These are phyloP conservation scores for Monosporascus sp. DNA, from an alignment of 2,329 filamentous ascomycete genomes.

Conservation along the genomic window DNA sequence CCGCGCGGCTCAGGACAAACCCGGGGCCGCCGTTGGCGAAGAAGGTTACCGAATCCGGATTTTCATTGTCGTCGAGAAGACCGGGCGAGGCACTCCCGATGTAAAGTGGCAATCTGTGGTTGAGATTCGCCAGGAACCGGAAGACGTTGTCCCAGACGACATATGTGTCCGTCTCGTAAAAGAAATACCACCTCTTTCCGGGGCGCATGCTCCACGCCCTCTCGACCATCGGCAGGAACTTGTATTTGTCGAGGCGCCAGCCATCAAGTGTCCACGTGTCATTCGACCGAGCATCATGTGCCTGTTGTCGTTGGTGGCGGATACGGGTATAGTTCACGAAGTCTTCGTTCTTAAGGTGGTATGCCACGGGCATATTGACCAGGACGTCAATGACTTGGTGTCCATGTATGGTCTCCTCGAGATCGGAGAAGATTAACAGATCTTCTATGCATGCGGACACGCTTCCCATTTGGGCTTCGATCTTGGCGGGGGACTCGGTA, in stretches of 20 bases:
- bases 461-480: conserved; percentile 44
- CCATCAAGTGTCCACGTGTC: conserved; percentile 31
- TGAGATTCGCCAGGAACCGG: conserved; percentile 43
- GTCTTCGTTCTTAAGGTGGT: conserved; percentile 29
- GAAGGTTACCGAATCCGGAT: conserved; percentile 25
- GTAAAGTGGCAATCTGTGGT: conserved; percentile 40
- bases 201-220: conserved; percentile 42
- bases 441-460: conserved; percentile 46
- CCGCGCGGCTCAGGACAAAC: conserved; percentile 40
- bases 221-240: conserved; percentile 52
- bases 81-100: conserved; percentile 45
- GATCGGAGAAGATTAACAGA: conserved; percentile 48
- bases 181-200: conserved; percentile 50
- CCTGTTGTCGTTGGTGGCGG: conserved; percentile 1
- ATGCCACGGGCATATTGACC: conserved; percentile 37
- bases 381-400: conserved; percentile 41
- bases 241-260: conserved; percentile 53
- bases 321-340: conserved; percentile 38
- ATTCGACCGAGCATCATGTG: not conserved
- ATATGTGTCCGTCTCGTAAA: conserved; percentile 53
- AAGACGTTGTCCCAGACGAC: conserved; percentile 41
- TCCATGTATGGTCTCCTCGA: conserved; percentile 39
- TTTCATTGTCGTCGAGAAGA: conserved; percentile 24
- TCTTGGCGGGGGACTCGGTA: conserved; percentile 34
- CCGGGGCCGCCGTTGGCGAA: conserved; percentile 47